Base-by-base conservation (phyloP, 768 basidiomycete genomes). In the Suillus ampliporus region DNA sequence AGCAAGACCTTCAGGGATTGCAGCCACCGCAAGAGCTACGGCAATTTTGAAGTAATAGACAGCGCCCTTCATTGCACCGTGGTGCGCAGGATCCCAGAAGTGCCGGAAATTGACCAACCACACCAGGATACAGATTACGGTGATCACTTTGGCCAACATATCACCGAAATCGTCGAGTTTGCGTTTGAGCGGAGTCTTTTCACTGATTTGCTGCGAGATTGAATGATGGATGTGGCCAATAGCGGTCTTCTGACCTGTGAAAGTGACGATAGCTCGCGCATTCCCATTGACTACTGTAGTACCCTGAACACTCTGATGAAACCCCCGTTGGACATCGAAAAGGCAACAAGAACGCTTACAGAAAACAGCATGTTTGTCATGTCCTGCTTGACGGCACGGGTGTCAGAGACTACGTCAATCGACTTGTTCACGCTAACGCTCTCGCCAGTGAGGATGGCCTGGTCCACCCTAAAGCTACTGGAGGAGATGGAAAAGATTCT, bases 31-130 rank as follows among this genome's bases (percentile, higher is more conserved):
- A 50, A 99, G 82, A 5, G 97, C 95, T 48, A 99, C 97, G 40
- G 97, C 97, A 72, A 99, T 98, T 80, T 99, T 99, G 85, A 99
- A 94, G 79, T 99, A 99, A 77, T 98, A 99, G 58, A 99, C 87
- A 0, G 97, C 97, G 46, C 97, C 97, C 74, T 95, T 95, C 70
- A 98, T 81, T 51, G 79, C 87, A 54, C 96, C 93, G 67, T 91
- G 92, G 72, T 99, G 97, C 28, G 92, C 86, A 4, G 97, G 95
- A 72, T 99, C 97, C 85, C 86, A 90, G 77, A 99, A 99, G 78
- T 99, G 94, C 57, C 92, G 89, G 68, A 95, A 84, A 77, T 99
- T 99, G 79, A 99, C 92, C 64, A 98, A 82, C 97, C 97, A 99
- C 66, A 99, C 97, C 64, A 99, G 88, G 63, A 99, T 82, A 69